phyloP scores from a whole-genome alignment of 441 rosid genomes.

The Omphalea diandra region DNA sequence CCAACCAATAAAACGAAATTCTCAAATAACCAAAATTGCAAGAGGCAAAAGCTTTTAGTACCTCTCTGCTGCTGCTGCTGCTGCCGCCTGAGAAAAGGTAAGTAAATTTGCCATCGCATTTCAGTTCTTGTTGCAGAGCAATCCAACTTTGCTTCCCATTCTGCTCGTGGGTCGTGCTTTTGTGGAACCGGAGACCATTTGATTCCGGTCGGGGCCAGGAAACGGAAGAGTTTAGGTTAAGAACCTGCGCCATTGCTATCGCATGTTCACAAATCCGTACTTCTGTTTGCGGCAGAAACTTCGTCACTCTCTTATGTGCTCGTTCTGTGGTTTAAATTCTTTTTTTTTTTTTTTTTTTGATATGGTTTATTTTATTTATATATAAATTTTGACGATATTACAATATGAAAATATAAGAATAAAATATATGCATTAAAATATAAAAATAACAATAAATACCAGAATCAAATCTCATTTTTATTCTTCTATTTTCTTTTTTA shows the following conservation, averaged over 20 bases:
- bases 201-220: slow-evolving; percentile 29
- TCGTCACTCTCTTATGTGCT: too few relatives aligned
- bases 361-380: too few relatives aligned
- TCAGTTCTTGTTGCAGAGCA: slow-evolving; percentile 40
- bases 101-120: slow-evolving; percentile 46
- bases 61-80: slow-evolving; percentile 60
- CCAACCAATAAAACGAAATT: not conserved
- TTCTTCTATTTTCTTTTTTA: too few relatives aligned
- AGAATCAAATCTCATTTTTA: too few relatives aligned
- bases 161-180: slow-evolving; percentile 13
- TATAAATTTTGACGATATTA: too few relatives aligned
- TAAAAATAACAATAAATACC: too few relatives aligned
- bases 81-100: slow-evolving; percentile 67
- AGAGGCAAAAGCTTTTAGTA: slow-evolving; percentile 11
- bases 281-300: too few relatives aligned
- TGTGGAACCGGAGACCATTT: not conserved
- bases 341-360: too few relatives aligned
- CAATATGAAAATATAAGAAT: too few relatives aligned
- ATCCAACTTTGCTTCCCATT: slow-evolving; percentile 32
- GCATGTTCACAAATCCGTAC: too few relatives aligned
- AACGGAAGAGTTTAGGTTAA: slow-evolving; percentile 30
- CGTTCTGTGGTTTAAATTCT: too few relatives aligned
- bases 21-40: not conserved
- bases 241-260: slow-evolving; percentile 39
- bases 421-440: too few relatives aligned